Evolutionary conservation across 106 monocot species (phyloP), one percentile per base, ranked within the genome.

Genomic region (Cymbidium sinense): DNA sequence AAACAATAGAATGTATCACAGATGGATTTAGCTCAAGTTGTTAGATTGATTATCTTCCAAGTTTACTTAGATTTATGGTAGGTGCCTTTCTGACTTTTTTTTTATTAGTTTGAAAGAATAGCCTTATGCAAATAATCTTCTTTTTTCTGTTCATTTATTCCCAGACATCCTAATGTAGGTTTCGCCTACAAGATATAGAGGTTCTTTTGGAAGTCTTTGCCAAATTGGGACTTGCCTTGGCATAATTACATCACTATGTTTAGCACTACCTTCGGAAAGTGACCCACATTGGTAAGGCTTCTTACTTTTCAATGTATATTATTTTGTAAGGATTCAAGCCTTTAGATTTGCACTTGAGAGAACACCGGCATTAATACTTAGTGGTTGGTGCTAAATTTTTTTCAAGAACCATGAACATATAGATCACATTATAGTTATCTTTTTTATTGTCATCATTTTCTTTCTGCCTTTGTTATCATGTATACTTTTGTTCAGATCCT

Each of bases 191-290:
- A 90, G 77, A 76, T 87, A 90, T 77, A 90, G 95, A 85, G 95
- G 95, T 72, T 86, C 86, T 34, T 76, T 95, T 41, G 90, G 95
- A 34, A 87, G 86, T 70, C 75, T 92, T 25, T 90, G 90, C 81
- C 95, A 95, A 79, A 90, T 95, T 47, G 95, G 95, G 33, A 95
- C 95, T 34, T 95, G 92, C 75, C 75, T 92, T 50, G 95, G 95
- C 28, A 95, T 95, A 85, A 90, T 95, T 79, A 84, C 85, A 50
- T 85, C 95, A 54, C 88, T 95, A 19, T 79, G 82, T 61, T 82
- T 95, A 79, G 95, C 82, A 81, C 85, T 95, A 75, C 80, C 81
- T 70, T 92, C 95, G 64, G 95, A 92, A 82, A 83, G 75, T 77
- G 92, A 95, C 84, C 90, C 92, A 69, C 90, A 95, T 81, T 95